Evolutionary conservation across 2,329 filamentous ascomycete species (phyloP), one percentile per base, ranked within the genome.

Genomic region (Hypoxylon sp.): DNA sequence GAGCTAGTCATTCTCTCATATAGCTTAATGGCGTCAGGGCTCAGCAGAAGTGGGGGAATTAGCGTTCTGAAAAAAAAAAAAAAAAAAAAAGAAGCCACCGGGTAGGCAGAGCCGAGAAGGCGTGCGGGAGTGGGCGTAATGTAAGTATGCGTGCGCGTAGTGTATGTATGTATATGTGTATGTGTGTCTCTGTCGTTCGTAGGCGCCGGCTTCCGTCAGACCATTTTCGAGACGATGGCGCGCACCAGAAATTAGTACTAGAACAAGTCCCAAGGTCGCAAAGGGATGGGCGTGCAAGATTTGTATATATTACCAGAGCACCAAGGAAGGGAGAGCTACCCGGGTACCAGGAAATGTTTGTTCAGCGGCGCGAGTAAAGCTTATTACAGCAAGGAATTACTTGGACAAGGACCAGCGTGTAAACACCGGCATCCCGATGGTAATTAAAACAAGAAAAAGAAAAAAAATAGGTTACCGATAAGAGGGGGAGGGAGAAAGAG

Each of bases 1-100:
- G 41, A 21, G 29, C 49, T 55, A 55, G 55, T 62, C 61, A 64
- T 64, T 51, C 58, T 64, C 58, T 59, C 43, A 40, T 43, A 45
- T 55, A 35, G 23, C 20, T 27, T 21, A 26, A 47, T 49, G 58
- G 33, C 51, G 50, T 63, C 57, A 52, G 48, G 45, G 49, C 24
- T 15, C 48, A 52, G 49, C 42, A 52, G 33, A 43, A 41, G 58
- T 56, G 61, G 58, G 58, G 48, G 33, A 37, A 52, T 52, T 60
- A 59, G 51, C 38, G 51, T 48, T 57, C 5, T 26, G 47, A n/a
- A n/a, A n/a, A n/a, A n/a, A n/a, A n/a, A n/a, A n/a, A n/a, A n/a
- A n/a, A n/a, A n/a, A n/a, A n/a, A n/a, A 48, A 59, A 33, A 55
- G 40, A 37, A 24, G 35, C 52, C 46, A 17, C 42, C 18, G 37